Percentiles rank a stretch among this genome's conserved stretches.
These are phyloP conservation scores for Rhynchosporium graminicola DNA, from an alignment of 2,329 filamentous ascomycete species.

Conservation along the genomic window DNA sequence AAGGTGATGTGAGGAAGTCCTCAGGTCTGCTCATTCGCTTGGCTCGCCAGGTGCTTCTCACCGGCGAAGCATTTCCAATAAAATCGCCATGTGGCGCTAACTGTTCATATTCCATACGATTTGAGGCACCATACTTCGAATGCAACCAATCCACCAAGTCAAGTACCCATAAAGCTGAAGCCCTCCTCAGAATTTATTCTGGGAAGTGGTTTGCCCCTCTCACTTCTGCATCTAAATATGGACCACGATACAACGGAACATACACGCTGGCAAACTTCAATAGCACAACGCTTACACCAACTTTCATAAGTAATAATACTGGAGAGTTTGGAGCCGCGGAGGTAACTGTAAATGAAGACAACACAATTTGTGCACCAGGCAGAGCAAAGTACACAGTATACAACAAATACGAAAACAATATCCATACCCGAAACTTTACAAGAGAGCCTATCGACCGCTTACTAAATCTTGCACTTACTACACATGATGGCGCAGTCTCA, in stretches of 20 bases:
- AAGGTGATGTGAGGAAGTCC: conserved; percentile 11
- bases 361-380: conserved; percentile 21
- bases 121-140: conserved; percentile 27
- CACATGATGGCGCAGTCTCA: conserved; percentile 12
- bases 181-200: conserved; percentile 21
- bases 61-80: conserved; percentile 23
- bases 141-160: conserved; percentile 22
- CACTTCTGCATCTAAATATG: neutral
- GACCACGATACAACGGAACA: conserved; percentile 26
- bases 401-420: conserved; percentile 26
- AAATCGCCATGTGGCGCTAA: conserved; percentile 30
- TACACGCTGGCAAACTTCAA: conserved; percentile 22
- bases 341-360: conserved; percentile 14
- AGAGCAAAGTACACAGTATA: conserved; percentile 28
- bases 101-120: conserved; percentile 27
- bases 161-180: neutral
- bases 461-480: conserved; percentile 19
- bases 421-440: conserved; percentile 8
- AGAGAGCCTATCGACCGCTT: conserved; percentile 17
- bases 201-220: conserved; percentile 12
- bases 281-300: conserved; percentile 15
- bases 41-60: conserved; percentile 25
- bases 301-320: conserved; percentile 2
- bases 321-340: neutral
- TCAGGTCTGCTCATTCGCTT: conserved; percentile 24